Conservation (phyloP, 2,329 filamentous ascomycete species). For the Sordariomycetes sp. region DNA sequence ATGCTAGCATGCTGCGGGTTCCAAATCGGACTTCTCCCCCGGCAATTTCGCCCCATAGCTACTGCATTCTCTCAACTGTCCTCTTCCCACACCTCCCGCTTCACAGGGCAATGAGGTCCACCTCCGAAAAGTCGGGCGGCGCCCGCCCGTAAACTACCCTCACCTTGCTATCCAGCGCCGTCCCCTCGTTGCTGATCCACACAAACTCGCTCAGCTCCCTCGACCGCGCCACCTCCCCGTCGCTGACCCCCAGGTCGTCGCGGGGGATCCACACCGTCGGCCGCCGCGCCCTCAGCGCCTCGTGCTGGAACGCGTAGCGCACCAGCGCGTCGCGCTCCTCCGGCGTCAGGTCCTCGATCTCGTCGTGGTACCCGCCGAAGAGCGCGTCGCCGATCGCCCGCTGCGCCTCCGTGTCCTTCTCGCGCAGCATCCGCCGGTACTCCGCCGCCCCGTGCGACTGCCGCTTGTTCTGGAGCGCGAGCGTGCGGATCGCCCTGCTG, state of each 20-base stretch:
- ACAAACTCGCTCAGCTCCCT: constrained; percentile 66
- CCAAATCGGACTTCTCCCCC: background rate
- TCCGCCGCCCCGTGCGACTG: constrained; percentile 29
- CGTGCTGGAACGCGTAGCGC: constrained; percentile 82
- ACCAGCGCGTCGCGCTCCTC: constrained; percentile 81
- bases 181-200: constrained; percentile 91
- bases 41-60: background rate
- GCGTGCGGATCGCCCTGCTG: constrained; percentile 9
- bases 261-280: constrained; percentile 91
- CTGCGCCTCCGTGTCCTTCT: constrained; percentile 61
- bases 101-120: constrained; percentile 74
- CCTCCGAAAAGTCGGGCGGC: constrained; percentile 81
- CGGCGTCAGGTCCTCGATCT: constrained; percentile 87
- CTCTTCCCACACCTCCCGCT: background rate
- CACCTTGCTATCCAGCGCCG: constrained; percentile 73
- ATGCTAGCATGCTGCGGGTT: background rate
- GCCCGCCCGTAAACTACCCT: constrained; percentile 76
- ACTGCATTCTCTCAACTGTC: background rate
- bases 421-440: constrained; percentile 36
- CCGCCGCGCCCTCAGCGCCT: constrained; percentile 70
- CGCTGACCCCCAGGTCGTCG: constrained; percentile 80
- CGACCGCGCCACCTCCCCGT: constrained; percentile 80
- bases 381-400: constrained; percentile 66
- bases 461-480: constrained; percentile 6
- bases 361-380: constrained; percentile 80